Base-by-base conservation (phyloP, 176 grass and related monocot species). In the Carex scoparia region DNA sequence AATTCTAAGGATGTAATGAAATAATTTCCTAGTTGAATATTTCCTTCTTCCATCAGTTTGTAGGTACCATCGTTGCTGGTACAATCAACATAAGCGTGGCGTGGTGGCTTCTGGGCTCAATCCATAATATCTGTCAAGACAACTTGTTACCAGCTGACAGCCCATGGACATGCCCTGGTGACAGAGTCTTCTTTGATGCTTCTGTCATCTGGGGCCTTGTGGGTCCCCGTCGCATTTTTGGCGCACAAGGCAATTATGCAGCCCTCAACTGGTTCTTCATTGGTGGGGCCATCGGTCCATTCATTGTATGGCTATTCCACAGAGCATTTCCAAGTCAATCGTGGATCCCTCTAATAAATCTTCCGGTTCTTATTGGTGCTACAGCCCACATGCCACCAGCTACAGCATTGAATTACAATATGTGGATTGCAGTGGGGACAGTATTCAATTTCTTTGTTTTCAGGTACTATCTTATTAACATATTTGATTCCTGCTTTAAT, bases 171-270 rank as follows among this genome's bases (percentile, higher is more conserved):
- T 97, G 94, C 84, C 92, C 94, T 6, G 49, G 87, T 27, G 89
- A 94, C 81, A 85, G 85, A 69, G 94, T 97, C 49, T 97, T 97
- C 84, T 97, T 97, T 84, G 90, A 97, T 83, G 94, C 94, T 12
- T 97, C 94, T 0, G 92, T 97, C 57, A 97, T 97, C 87, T 97
- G 94, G 94, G 94, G 94, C 10, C 87, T 97, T 13, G 92, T 97
- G 7, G 94, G 94, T 7, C 94, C 94, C n/a, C 86, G 88, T 64
- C 92, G 92, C 69, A 94, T 97, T 84, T 97, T 97, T 56, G 94
- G 94, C 1, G 87, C 89, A 0, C 85, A 88, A 6, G 94, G 94
- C 75, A 89, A 88, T 87, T 97, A 97, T 55, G 66, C 65, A 6
- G 86, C 90, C 14, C 88, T 92, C 58, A 97, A 97, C 84, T 97